phyloP scores from a whole-genome alignment of 164 flowering plant species.

The Kalanchoe fedtschenkoi region DNA sequence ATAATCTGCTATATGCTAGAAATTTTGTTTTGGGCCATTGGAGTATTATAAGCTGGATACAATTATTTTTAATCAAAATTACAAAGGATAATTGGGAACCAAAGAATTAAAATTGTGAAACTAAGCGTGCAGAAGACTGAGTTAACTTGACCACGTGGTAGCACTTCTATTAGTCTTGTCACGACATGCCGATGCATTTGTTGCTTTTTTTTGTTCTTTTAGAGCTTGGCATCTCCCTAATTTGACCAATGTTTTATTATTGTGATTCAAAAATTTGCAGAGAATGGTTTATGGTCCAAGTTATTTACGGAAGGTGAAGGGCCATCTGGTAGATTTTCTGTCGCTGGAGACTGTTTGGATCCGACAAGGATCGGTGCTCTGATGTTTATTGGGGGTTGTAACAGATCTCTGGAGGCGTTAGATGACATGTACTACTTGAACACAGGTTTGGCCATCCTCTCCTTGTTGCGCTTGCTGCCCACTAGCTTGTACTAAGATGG shows the following conservation, averaged over 20 bases:
- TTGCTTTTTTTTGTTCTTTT: neutral
- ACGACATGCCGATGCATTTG: too few species aligned
- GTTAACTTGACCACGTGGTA: too few species aligned
- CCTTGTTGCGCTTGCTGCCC: neutral
- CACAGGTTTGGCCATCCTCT: constrained; percentile 57
- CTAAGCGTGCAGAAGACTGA: too few species aligned
- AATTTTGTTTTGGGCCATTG: too few species aligned
- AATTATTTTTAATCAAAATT: too few species aligned
- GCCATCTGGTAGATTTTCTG: constrained; percentile 90
- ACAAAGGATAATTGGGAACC: too few species aligned
- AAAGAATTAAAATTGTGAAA: too few species aligned
- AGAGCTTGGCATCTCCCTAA: neutral
- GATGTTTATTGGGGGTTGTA: constrained; percentile 86
- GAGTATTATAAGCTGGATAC: too few species aligned
- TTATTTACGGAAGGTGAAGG: constrained; percentile 48
- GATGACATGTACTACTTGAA: constrained; percentile 83
- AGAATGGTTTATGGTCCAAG: constrained; percentile 70
- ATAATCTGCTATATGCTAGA: too few species aligned
- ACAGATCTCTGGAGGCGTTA: constrained; percentile 75
- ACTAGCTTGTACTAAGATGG: neutral
- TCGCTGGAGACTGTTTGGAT: constrained; percentile 83
- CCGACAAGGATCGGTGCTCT: constrained; percentile 49
- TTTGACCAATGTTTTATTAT: neutral
- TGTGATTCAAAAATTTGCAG: constrained; percentile 23
- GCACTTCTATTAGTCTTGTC: too few species aligned